Evolutionary conservation across 352 stramenopile genomes (phyloP).

Genomic region (Globisporangium ultimum): DNA sequence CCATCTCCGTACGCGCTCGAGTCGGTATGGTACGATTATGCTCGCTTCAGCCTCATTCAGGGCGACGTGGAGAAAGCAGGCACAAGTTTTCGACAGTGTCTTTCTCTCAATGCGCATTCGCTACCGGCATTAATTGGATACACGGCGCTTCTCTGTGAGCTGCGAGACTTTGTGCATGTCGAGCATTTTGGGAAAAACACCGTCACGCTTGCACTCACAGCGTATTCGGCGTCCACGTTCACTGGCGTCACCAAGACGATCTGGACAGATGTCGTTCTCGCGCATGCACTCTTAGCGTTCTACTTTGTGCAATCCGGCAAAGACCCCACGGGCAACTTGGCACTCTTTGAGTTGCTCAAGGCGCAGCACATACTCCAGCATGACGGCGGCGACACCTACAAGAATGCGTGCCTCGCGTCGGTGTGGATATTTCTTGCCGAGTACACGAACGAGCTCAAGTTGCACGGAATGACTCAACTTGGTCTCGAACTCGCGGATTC

Average conservation of each 20-base stretch:
- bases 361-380: constrained; percentile 38
- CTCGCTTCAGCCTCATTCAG: constrained; percentile 45
- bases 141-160: constrained; percentile 55
- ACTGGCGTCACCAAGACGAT: not conserved
- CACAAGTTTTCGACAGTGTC: constrained; percentile 48
- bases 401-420: constrained; percentile 29
- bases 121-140: constrained; percentile 46
- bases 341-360: constrained; percentile 62
- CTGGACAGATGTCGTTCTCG: constrained; percentile 24
- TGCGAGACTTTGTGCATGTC: constrained; percentile 38
- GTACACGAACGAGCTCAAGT: constrained; percentile 36
- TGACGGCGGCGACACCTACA: constrained; percentile 11
- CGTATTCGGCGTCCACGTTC: constrained; percentile 11
- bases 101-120: constrained; percentile 40
- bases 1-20: constrained; percentile 17
- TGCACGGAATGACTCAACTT: constrained; percentile 30
- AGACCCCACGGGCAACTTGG: constrained; percentile 59
- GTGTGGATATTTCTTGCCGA: constrained; percentile 64
- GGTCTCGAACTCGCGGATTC: constrained; percentile 38
- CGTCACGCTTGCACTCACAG: constrained; percentile 22
- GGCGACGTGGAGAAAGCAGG: constrained; percentile 53
- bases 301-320: constrained; percentile 42
- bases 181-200: constrained; percentile 46
- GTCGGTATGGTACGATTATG: constrained; percentile 64
- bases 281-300: constrained; percentile 60